Base-by-base conservation (phyloP, 306 rosid genomes). In the Sindora glabra region DNA sequence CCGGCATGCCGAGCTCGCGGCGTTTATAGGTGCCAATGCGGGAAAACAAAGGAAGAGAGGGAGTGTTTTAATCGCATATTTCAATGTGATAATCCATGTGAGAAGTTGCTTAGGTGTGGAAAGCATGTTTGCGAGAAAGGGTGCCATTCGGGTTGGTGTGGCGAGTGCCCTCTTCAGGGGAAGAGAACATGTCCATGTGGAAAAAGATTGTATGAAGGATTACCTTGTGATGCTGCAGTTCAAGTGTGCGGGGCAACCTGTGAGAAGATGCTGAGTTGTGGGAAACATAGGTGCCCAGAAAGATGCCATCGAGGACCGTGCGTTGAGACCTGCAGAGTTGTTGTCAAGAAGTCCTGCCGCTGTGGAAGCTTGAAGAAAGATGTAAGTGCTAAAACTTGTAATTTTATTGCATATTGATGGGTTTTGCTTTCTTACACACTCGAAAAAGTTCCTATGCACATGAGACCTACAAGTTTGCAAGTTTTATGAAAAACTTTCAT, bases 331-430 rank as follows among this genome's bases (percentile, higher is more conserved):
- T 92, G 98, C 68, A 76, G 98, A 67, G 61, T 21, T 29, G 92
- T 92, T 57, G 95, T 86, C 52, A 72, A 24, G 56, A 92, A 92
- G 79, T 78, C 49, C 1, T 92, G 98, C 72, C 82, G 96, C 8
- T 92, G 98, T 22, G 85, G 96, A 22, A 81, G 96, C 78, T 80
- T 92, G 58, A 88, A 64, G 86, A 92, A 92, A 83, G 94, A 92
- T 87, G 98, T 86, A 59, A 42, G 72, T 78, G 17, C 14, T 69
- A 18, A 24, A 30, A 55, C 48, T 37, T 78, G 30, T n/a, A n/a
- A n/a, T n/a, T n/a, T n/a, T n/a, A 33, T 22, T 74, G 74, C 42
- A 46, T 64, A 16, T 70, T 48, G 6, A 7, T n/a, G n/a, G n/a
- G n/a, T n/a, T n/a, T n/a, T n/a, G n/a, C n/a, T n/a, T n/a, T n/a